A percentile compares a stretch with the other conserved stretches of the same genome.
Conservation (phyloP, 306 rosid species). For the Vigna unguiculata region DNA sequence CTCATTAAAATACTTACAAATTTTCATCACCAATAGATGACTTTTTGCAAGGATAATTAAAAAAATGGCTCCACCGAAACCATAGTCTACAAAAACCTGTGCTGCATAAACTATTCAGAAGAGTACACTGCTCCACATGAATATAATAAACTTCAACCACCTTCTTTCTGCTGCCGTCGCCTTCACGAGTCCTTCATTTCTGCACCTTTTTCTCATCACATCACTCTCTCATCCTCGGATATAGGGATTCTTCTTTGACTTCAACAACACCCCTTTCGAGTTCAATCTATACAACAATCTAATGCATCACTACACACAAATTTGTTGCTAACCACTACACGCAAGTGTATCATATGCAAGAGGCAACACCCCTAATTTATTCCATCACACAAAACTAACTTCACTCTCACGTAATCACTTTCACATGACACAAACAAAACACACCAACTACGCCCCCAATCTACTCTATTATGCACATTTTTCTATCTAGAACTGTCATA, state of each 20-base stretch:
- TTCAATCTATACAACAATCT: neutral
- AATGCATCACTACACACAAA: conserved; percentile 8
- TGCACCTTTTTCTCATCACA: conserved; percentile 28
- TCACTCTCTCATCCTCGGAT: conserved; percentile 50
- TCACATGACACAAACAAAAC: conserved; percentile 38
- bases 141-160: conserved; percentile 53
- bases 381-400: conserved; percentile 47
- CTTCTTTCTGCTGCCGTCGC: conserved; percentile 74
- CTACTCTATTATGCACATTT: neutral
- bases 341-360: conserved; percentile 57
- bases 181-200: conserved; percentile 90
- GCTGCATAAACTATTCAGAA: neutral
- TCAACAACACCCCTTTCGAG: neutral
- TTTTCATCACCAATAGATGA: neutral
- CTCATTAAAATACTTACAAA: neutral
- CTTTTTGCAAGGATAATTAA: neutral
- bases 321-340: conserved; percentile 46
- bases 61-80: neutral
- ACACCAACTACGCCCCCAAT: conserved; percentile 18
- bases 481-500: no score
- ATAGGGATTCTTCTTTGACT: conserved; percentile 73
- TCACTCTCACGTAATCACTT: conserved; percentile 48
- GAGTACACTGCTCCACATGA: conserved; percentile 48
- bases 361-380: conserved; percentile 46
- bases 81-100: neutral